Conservation (phyloP, 192 early-diverging fungal genomes). For the Funneliformis mosseae region DNA sequence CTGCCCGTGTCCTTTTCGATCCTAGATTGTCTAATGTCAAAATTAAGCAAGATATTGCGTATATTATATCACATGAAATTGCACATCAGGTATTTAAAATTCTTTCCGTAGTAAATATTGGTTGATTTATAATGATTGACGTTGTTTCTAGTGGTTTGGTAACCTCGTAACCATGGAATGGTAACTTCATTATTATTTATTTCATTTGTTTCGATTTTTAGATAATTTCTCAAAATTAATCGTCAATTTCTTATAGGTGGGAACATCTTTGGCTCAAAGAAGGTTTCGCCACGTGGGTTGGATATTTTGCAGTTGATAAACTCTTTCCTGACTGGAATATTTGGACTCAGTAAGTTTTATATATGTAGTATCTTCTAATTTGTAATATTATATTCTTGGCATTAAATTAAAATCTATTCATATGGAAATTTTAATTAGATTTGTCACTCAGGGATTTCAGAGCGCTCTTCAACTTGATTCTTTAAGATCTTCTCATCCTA, state of each 20-base stretch:
- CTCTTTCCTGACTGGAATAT: conserved; percentile 94
- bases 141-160: conserved; percentile 73
- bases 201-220: neutral
- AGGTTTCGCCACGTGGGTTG: conserved; percentile 97
- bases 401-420: neutral
- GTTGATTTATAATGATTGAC: neutral
- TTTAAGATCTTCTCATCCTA: conserved; percentile 87
- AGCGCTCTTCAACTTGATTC: conserved; percentile 79
- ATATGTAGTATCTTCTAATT: neutral
- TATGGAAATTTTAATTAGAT: conserved; percentile 37
- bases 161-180: conserved; percentile 97
- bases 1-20: conserved; percentile 83
- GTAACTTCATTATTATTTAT: conserved; percentile 10
- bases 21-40: conserved; percentile 70
- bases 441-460: conserved; percentile 78
- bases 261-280: conserved; percentile 95
- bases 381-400: neutral
- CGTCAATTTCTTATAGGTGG: conserved; percentile 60
- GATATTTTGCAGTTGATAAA: conserved; percentile 83
- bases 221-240: neutral
- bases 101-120: neutral
- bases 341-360: conserved; percentile 66
- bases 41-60: conserved; percentile 83
- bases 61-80: conserved; percentile 89
- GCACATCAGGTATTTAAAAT: conserved; percentile 59